Base-by-base conservation (phyloP, 164 flowering plant species). In the Stephania cephalantha region DNA sequence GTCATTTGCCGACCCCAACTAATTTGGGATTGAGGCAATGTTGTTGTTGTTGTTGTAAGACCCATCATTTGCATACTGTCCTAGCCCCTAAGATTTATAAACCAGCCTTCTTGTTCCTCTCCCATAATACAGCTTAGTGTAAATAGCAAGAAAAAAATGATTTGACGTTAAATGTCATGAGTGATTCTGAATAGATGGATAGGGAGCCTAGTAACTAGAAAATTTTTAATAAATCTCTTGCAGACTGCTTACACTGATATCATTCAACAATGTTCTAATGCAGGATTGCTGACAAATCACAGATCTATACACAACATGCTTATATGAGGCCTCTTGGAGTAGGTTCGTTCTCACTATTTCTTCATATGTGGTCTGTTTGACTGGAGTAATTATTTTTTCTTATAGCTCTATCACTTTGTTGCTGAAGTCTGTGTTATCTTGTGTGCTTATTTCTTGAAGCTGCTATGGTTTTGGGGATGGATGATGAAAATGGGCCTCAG, bases 281-380 rank as follows among this genome's bases (percentile, higher is more conserved):
- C 86, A 95, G 99, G 99, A 91, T 93, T 83, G 97, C 99, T 17
- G 99, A 95, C 85, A 95, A 95, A 81, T 92, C 99, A 45, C 97
- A 95, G 78, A 86, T 95, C 63, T 95, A 95, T 79, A 95, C 99
- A 58, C 99, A 95, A 52, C 99, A 93, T 87, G 99, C 98, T 70
- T 95, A 93, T 73, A 93, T 95, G 99, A 91, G 99, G 78, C 99
- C 99, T 50, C 98, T 95, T 84, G 99, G 99, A 79, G 89, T 95
- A 75, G 96, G 99, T 93, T 45, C 55, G 91, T 83, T 42, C 78
- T 73, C 7, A 2, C 71, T 61, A 66, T 46, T 45, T 69, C 30
- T 30, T 31, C n/a, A 8, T 53, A 45, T 42, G 31, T 58, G 44
- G 68, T 9, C 44, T 35, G 13, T 31, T 69, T 61, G 22, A 18